Conservation (phyloP, 176 grass and related monocot species). For the Cenchrus fungigraminus region DNA sequence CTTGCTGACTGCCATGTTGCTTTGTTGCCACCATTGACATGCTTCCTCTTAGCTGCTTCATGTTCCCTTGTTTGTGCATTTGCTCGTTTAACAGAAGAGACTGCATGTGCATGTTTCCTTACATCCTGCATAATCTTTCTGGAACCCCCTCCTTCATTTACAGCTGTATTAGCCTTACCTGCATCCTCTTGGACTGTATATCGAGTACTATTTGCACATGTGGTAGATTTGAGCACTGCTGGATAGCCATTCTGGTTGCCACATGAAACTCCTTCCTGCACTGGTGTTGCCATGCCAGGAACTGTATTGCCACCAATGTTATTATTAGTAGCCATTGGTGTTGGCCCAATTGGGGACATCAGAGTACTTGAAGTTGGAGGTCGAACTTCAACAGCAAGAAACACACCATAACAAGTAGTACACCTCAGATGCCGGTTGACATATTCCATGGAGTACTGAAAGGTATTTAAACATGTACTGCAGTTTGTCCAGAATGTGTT, state of each 20-base stretch:
- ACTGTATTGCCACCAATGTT: conserved; percentile 23
- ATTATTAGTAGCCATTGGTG: not conserved
- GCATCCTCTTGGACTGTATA: conserved; percentile 40
- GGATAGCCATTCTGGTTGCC: conserved; percentile 27
- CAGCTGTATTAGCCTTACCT: conserved; percentile 20
- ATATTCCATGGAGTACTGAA: conserved; percentile 55
- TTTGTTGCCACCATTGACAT: not conserved
- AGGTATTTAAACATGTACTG: conserved; percentile 31
- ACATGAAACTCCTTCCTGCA: conserved; percentile 35
- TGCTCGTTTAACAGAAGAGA: conserved; percentile 38
- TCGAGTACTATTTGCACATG: conserved; percentile 21
- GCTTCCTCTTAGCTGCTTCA: conserved; percentile 49
- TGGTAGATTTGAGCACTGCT: conserved; percentile 40
- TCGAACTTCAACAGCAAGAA: conserved; percentile 50
- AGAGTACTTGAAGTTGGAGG: conserved; percentile 11
- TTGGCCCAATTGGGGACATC: conserved; percentile 1
- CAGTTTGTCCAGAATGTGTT: conserved; percentile 81
- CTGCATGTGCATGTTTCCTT: conserved; percentile 34
- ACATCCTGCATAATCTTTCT: conserved; percentile 7
- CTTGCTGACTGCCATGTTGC: not conserved
- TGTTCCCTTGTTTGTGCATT: conserved; percentile 40
- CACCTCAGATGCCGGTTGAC: conserved; percentile 42
- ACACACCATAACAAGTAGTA: conserved; percentile 28
- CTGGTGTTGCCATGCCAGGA: conserved; percentile 10
- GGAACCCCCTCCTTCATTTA: conserved; percentile 34